Base-by-base conservation (phyloP, 306 rosid genomes). In the Vicia faba region DNA sequence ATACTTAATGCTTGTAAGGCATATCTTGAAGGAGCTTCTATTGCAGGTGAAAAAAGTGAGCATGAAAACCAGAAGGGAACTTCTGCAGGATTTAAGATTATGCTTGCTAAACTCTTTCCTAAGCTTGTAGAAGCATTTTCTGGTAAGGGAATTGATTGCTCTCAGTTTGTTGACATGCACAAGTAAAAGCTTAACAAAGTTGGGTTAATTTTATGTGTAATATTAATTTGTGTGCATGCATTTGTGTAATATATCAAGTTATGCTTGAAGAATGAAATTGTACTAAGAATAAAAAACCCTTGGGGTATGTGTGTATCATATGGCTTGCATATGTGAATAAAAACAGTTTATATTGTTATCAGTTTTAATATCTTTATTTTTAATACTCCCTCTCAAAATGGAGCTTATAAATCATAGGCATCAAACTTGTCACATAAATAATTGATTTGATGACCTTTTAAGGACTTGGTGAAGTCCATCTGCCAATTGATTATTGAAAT, bases 61-160 rank as follows among this genome's bases (percentile, higher is more conserved):
- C 66, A 61, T n/a, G 80, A 71, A 84, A 73, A 65, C 61, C 69
- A 60, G 33, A 74, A 70, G 71, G 96, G 89, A 55, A 81, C 90
- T 83, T 90, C 96, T 13, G 78, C 85, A 1, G 99, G 99, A 13
- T 95, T 95, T 69, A 90, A 86, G 54, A 85, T 95, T 23, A 95
- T 95, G 99, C 91, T 95, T 63, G 83, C 85, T 44, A 90, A 95
- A 75, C 93, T 95, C 80, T 65, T 88, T 36, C 91, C 93, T 43
- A 90, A 80, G 85, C 91, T 95, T 44, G 80, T 82, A 19, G 90
- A 84, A 81, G 88, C 92, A 23, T 86, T 95, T 76, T 84, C 85
- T 33, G 85, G 43, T 1, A 86, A 82, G 78, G 91, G 93, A 61
- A 86, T 87, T 19, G 85, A 86, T 77, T 87, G 92, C 92, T 78